Evolutionary conservation across 1,139 yeast species (phyloP), one percentile per base, ranked within the genome.

Genomic region (Entelexis sorbosivorans): DNA sequence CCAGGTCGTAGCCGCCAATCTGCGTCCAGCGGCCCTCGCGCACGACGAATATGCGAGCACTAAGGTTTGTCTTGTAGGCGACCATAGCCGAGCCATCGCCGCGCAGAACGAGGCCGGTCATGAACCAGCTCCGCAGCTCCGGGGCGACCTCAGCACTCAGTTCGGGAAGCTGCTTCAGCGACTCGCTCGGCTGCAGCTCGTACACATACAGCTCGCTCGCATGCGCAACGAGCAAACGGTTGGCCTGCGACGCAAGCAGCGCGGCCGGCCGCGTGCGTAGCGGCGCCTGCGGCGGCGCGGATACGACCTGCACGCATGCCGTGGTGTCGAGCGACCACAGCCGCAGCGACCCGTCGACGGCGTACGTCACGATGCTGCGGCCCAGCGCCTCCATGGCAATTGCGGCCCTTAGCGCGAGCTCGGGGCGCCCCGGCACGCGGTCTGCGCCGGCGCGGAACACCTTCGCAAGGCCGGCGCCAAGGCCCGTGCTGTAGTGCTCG

Each of bases 351-450:
- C 63, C 56, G 55, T 65, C 60, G 44, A 67, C 60, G 3, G 66
- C 54, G 35, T 63, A 53, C 0, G 67, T 59, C 3, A 63, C 58
- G 13, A 64, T 51, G 31, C 47, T 26, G 9, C 48, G 54, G 48
- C 38, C 40, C 9, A 59, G 51, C 29, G 62, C 51, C 9, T 66
- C 61, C 2, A 65, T 56, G 14, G 49, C 28, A 8, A 45, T 44
- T 5, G 57, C 55, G 0, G 69, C 58, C 16, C 61, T 48, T 17
- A 59, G 47, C 1, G 66, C 61, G 24, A 66, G 36, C n/a, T 59
- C 57, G 1, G 65, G 61, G 29, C 58, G 53, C 9, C 69, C 69
- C 2, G 68, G 67, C 3, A 66, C 67, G 33, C 38, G 46, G 32
- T 61, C 59, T 40, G 60, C 62, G 17, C 56, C 44, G 24, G 51